phyloP scores from a whole-genome alignment of 2,329 filamentous ascomycete species.

The Periglandula ipomoeae region DNA sequence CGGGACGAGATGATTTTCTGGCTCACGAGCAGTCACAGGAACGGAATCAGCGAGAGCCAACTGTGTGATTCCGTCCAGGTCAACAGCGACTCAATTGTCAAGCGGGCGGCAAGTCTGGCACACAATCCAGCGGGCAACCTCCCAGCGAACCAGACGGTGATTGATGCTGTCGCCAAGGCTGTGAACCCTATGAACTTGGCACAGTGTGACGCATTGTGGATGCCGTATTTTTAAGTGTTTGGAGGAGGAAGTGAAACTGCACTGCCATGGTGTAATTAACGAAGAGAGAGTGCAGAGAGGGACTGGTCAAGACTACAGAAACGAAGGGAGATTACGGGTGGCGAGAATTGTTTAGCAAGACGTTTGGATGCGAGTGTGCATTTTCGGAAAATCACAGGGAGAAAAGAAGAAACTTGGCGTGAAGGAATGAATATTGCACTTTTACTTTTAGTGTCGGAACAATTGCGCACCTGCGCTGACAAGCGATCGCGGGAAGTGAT shows the following conservation, averaged over 20 bases:
- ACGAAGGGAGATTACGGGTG: not conserved
- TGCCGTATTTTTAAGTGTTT: slow-evolving; percentile 62
- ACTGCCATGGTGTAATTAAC: no score
- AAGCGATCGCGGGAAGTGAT: not conserved
- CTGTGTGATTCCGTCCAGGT: slow-evolving; percentile 70
- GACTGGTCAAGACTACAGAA: not conserved
- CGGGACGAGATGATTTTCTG: slow-evolving; percentile 97
- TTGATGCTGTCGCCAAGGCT: slow-evolving; percentile 86
- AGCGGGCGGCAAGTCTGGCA: slow-evolving; percentile 77
- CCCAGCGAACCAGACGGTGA: slow-evolving; percentile 93
- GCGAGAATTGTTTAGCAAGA: slow-evolving; percentile 7
- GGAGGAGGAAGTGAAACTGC: not conserved
- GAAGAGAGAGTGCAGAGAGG: no score
- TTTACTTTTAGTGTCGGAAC: not conserved
- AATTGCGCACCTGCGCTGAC: not conserved
- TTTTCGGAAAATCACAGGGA: not conserved
- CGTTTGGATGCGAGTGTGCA: slow-evolving; percentile 7
- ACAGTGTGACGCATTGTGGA: slow-evolving; percentile 89
- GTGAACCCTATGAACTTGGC: slow-evolving; percentile 87
- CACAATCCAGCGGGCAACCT: slow-evolving; percentile 69
- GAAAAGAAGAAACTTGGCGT: not conserved
- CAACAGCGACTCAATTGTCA: slow-evolving; percentile 88
- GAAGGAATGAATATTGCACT: not conserved
- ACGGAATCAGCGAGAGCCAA: slow-evolving; percentile 47
- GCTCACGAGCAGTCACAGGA: slow-evolving; percentile 72